phyloP scores from a whole-genome alignment of 2,329 filamentous ascomycete genomes.

The Colletotrichum sp. region DNA sequence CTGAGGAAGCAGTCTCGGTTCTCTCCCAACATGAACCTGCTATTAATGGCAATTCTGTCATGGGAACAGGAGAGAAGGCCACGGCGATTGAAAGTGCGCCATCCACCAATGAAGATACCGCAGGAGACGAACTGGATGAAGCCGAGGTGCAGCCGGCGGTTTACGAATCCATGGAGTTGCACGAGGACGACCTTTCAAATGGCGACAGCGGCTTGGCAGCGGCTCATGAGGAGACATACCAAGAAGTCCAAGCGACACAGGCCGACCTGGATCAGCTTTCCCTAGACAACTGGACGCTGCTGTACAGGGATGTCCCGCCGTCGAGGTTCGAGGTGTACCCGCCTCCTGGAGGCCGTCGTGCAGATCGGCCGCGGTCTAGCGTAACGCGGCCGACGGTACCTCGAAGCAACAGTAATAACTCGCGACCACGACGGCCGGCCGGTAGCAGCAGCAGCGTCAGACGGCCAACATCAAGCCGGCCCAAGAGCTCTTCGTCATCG shows the following conservation, averaged over 20 bases:
- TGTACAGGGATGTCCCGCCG: conserved; percentile 66
- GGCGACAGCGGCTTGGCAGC: conserved; percentile 1
- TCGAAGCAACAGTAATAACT: conserved; percentile 37
- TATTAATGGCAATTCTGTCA: not conserved
- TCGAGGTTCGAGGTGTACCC: conserved; percentile 82
- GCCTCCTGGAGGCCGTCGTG: conserved; percentile 55
- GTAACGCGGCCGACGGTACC: conserved; percentile 42
- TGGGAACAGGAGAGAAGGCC: not conserved
- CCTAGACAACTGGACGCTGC: conserved; percentile 43
- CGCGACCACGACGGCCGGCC: conserved; percentile 44
- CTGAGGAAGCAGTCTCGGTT: conserved; percentile 24
- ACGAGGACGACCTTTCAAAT: not conserved
- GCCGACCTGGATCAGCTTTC: not conserved
- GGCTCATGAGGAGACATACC: not conserved
- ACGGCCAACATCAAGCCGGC: conserved; percentile 34
- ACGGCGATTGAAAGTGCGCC: not conserved
- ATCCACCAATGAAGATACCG: conserved; percentile 30
- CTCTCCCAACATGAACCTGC: not conserved
- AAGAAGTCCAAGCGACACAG: not conserved
- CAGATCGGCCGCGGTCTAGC: conserved; percentile 49
- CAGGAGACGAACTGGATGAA: conserved; percentile 35
- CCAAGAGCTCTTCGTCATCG: conserved; percentile 36
- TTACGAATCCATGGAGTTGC: conserved; percentile 4
- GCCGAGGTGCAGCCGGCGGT: conserved; percentile 23
- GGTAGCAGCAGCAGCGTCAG: conserved; percentile 32